Base-by-base conservation (phyloP, 139 green algal genomes). In the Volvox africanus region DNA sequence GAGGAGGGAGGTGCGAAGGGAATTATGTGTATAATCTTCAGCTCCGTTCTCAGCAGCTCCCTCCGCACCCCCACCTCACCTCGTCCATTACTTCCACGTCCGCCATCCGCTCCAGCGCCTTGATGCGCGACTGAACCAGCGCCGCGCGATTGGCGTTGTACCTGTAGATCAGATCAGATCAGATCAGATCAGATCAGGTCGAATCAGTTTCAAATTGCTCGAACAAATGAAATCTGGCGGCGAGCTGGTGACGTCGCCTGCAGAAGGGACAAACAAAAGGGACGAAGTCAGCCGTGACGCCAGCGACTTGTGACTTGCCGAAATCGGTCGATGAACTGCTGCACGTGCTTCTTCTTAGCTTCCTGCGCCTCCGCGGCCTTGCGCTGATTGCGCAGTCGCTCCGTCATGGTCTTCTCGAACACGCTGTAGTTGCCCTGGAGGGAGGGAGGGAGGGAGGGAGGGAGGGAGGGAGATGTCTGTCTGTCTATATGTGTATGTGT, bases 281-380 rank as follows among this genome's bases (percentile, higher is more conserved):
- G 35, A 55, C 44, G 5, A 9, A 55, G 44, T 9, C 5, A 55
- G 9, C 44, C 44, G 44, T 9, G 44, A 55, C 44, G 44, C 44
- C 9, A 5, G 5, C 44, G 44, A 55, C 44, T 55, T 55, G 44
- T 89, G 44, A 55, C 44, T 55, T 55, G 44, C 92, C 92, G 93
- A 93, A 99, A 99, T 85, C 96, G 97, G 94, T 99, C 96, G 55
- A 99, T 97, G 93, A 99, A 99, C 0, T 93, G 88, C 95, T 98
- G 96, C 69, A 98, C 97, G 95, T 98, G 97, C 87, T 94, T 95
- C 18, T 91, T 61, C 91, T 96, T 95, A 69, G 87, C 79, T 6
- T 96, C 92, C 88, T 97, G 94, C 11, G 94, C 87, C 91, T 99
- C 97, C 37, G 94, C 91, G 6, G 93, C 93, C 93, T 96, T 97